A percentile compares a stretch with the other conserved stretches of the same genome.
phyloP scores from a whole-genome alignment of 148 eudicot genomes.

The Amaranthus palmeri region DNA sequence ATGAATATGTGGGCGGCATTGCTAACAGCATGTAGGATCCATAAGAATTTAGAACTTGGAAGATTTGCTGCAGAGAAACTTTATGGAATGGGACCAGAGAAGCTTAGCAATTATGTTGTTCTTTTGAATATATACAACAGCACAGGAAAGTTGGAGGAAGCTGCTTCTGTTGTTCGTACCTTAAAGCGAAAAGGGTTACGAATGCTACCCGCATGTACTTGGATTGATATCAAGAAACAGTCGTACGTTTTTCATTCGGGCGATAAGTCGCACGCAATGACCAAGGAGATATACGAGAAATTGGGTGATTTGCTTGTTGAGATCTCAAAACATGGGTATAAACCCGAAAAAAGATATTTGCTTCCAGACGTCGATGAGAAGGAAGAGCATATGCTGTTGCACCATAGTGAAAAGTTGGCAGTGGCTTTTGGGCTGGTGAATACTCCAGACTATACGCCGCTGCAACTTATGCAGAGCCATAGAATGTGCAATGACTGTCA shows the following conservation, averaged over 20 bases:
- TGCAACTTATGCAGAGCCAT: constrained; percentile 78
- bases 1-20: constrained; percentile 91
- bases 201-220: constrained; percentile 65
- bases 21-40: constrained; percentile 72
- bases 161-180: constrained; percentile 56
- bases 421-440: constrained; percentile 62
- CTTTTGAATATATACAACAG: constrained; percentile 68
- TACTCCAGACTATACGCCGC: constrained; percentile 37
- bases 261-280: constrained; percentile 40
- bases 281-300: constrained; percentile 49
- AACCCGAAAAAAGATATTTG: constrained; percentile 38
- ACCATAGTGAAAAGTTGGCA: constrained; percentile 80
- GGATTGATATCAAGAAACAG: constrained; percentile 76
- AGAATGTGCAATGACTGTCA: constrained; percentile 74
- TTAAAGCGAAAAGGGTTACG: constrained; percentile 59
- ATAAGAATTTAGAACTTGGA: constrained; percentile 63
- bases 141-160: constrained; percentile 58
- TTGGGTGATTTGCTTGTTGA: constrained; percentile 42
- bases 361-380: constrained; percentile 82
- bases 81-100: constrained; percentile 72
- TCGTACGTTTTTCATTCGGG: constrained; percentile 50
- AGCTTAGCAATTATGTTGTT: constrained; percentile 68
- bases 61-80: constrained; percentile 77
- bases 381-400: constrained; percentile 43
- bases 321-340: constrained; percentile 58